These are phyloP conservation scores for Aspergillus coremiiformis DNA, from an alignment of 495 filamentous ascomycete species.

Conservation along the genomic window DNA sequence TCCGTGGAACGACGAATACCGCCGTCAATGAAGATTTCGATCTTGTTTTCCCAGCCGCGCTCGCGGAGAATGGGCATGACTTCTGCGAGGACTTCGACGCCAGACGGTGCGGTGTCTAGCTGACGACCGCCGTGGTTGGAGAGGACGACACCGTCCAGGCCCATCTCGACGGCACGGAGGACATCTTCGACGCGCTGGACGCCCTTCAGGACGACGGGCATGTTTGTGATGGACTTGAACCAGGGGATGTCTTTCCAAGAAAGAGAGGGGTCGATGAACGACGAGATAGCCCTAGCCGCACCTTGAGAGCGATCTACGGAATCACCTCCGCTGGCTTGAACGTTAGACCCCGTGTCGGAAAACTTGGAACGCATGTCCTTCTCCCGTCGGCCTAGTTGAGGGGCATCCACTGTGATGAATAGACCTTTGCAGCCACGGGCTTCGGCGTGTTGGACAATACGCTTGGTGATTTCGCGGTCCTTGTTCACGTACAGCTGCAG, in stretches of 20 bases:
- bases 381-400: conserved; percentile 88
- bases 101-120: conserved; percentile 85
- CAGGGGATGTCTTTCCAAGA: conserved; percentile 93
- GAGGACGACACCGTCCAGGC: conserved; percentile 87
- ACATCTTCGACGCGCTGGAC: conserved; percentile 96
- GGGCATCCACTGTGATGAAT: conserved; percentile 98
- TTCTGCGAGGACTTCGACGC: conserved; percentile 90
- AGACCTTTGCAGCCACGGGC: conserved; percentile 87
- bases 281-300: conserved; percentile 84
- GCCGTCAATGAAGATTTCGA: conserved; percentile 90
- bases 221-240: conserved; percentile 86
- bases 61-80: conserved; percentile 90
- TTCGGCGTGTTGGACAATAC: conserved; percentile 89
- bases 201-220: conserved; percentile 96
- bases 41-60: conserved; percentile 70
- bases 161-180: conserved; percentile 69
- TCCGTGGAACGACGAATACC: conserved; percentile 86
- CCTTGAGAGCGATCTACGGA: conserved; percentile 79
- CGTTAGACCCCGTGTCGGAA: conserved; percentile 72
- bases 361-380: conserved; percentile 96
- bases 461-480: conserved; percentile 81
- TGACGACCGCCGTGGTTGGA: conserved; percentile 98
- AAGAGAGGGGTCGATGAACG: conserved; percentile 88
- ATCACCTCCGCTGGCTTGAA: conserved; percentile 58
- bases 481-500: conserved; percentile 98